Evolutionary conservation across 768 basidiomycete genomes (phyloP), one percentile per base, ranked within the genome.

Genomic region (Auriculariales sp.): DNA sequence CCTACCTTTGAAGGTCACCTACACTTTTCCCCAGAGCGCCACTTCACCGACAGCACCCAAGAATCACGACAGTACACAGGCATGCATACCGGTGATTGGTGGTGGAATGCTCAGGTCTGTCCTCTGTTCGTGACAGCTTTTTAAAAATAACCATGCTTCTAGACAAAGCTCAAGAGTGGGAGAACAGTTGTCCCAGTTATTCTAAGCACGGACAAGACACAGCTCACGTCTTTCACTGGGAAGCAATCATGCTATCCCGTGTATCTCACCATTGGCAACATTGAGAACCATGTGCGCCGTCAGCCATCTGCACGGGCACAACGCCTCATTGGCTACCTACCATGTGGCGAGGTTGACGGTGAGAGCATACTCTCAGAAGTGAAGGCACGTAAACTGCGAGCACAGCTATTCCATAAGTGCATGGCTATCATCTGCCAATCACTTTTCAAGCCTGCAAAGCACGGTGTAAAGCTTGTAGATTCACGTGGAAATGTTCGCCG

Each of bases 1-100:
- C 59, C 65, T 0, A 58, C 68, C 19, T 66, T 66, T 55, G 51
- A 59, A 0, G 47, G 28, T 0, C 53, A 65, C 27, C 57, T 72
- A 0, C 50, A 59, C 2, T 59, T 67, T 47, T 51, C 49, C 1
- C 71, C 70, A 0, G 70, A 71, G 50, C 51, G 56, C 2, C 70
- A 71, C 42, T 73, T 64, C 49, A 29, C 54, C 0, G 66, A 69
- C 50, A 53, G 45, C 0, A 57, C 61, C 5, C 25, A 58, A 7
- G 62, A 39, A 1, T 35, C 50, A 0, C 50, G 62, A 0, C 14
- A 71, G 0, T 73, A 64, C 50, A 54, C 58, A 52, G 71, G 74
- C 39, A 67, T 74, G 64, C 61, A 72, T 34, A 74, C 71, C 0
- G 71, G 68, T 0, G 63, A 66, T 42, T 77, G 74, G 74, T 75